Conservation (phyloP, 139 green algal species). For the Picochlorum sp. region DNA sequence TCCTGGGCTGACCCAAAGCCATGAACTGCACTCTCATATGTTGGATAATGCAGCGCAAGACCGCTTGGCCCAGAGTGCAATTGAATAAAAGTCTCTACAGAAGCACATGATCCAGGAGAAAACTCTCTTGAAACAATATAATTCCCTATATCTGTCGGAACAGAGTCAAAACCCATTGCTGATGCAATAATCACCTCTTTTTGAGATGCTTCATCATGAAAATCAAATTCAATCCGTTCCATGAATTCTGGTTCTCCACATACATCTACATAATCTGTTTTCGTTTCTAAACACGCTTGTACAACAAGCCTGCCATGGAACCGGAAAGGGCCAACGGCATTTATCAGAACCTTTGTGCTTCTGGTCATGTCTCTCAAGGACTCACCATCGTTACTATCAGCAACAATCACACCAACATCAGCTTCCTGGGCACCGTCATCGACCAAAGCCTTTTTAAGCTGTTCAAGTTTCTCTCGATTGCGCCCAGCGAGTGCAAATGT, state of each 20-base stretch:
- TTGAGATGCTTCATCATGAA: conserved; percentile 23
- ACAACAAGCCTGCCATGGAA: conserved; percentile 49
- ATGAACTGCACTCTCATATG: conserved; percentile 47
- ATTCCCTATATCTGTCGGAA: conserved; percentile 29
- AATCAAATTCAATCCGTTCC: conserved; percentile 47
- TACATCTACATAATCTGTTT: conserved; percentile 58
- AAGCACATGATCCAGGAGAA: conserved; percentile 30
- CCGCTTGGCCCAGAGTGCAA: conserved; percentile 16
- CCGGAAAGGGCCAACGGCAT: conserved; percentile 53
- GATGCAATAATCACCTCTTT: conserved; percentile 35
- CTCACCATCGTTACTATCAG: conserved; percentile 29
- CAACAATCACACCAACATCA: conserved; percentile 26
- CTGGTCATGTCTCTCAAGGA: conserved; percentile 12
- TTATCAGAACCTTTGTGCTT: conserved; percentile 42
- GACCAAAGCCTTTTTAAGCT: conserved; percentile 16
- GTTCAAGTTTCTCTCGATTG: conserved; percentile 20
- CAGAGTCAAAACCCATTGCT: conserved; percentile 51
- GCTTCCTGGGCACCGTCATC: conserved; percentile 31
- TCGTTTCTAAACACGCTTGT: conserved; percentile 33
- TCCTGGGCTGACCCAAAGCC: conserved; percentile 32
- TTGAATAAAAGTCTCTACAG: conserved; percentile 28
- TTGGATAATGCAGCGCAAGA: conserved; percentile 19
- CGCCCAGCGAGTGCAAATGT: conserved; percentile 28
- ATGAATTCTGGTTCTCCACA: conserved; percentile 72
- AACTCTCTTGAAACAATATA: neutral